Evolutionary conservation across 441 rosid genomes (phyloP).

Genomic region (Adansonia madagascariensis): DNA sequence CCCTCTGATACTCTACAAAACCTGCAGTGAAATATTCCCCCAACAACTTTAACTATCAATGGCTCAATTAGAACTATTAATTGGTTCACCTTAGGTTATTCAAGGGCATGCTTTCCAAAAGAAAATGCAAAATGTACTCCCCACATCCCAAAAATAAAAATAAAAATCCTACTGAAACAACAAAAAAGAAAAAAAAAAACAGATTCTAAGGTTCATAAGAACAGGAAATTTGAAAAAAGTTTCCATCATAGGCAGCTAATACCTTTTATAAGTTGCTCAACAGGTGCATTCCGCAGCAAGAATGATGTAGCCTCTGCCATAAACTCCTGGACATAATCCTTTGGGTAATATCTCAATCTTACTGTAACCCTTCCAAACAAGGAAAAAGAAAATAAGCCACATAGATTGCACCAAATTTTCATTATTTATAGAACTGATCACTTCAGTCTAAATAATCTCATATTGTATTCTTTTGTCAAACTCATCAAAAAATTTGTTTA

Average conservation of each 20-base stretch:
- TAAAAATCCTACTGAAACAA: background rate
- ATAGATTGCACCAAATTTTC: background rate
- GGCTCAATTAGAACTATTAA: background rate
- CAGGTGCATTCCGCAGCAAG: slow-evolving; percentile 81
- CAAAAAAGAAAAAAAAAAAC: background rate
- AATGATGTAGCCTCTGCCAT: slow-evolving; percentile 84
- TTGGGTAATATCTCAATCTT: slow-evolving; percentile 72
- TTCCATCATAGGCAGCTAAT: slow-evolving; percentile 19
- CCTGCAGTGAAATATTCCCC: background rate
- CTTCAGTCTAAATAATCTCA: background rate
- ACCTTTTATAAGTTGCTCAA: slow-evolving; percentile 70
- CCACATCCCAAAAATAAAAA: background rate
- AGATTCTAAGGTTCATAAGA: slow-evolving; percentile 1
- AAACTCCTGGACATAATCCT: slow-evolving; percentile 65
- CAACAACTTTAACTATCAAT: background rate
- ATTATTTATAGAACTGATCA: slow-evolving; percentile 1
- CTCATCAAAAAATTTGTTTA: background rate
- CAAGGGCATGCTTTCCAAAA: background rate
- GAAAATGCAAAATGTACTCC: background rate
- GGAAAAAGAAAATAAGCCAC: slow-evolving; percentile 27
- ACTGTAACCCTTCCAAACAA: slow-evolving; percentile 58
- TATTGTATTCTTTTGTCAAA: background rate
- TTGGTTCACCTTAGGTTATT: slow-evolving; percentile 2
- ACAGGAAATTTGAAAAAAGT: background rate
- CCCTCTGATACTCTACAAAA: background rate